Evolutionary conservation across 805 yeast species (phyloP), one percentile per base, ranked within the genome.

Genomic region (Phaffomyces antillensis): DNA sequence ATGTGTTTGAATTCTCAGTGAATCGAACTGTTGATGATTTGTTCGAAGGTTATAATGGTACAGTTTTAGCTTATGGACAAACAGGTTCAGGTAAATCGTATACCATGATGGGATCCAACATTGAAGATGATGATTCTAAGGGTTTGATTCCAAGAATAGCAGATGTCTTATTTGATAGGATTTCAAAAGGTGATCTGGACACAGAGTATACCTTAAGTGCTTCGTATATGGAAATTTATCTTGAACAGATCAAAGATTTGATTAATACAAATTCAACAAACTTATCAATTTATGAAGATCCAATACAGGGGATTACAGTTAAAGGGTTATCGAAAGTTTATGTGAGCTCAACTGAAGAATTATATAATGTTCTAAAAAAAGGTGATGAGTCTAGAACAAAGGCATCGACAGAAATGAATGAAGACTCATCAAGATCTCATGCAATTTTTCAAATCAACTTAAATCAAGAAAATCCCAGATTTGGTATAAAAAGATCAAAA

Each of bases 51-150:
- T 82, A 80, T 56, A 85, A 86, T 58, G 86, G 89, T 18, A 77
- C 91, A 0, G 77, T 86, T 0, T 63, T 86, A 33, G 86, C 90
- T 0, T 86, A 84, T 61, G 95, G 95, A 10, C 91, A 83, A 60
- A 87, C 95, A 0, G 90, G 86, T 2, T 75, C 93, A 0, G 96
- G 96, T 1, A 86, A 86, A 56, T 80, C 90, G 0, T 76, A 75
- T 56, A 81, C 91, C 3, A 81, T 86, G 88, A 75, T 83, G 75
- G 93, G 93, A 2, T 55, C 70, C 1, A 60, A 64, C n/a, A 56
- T 68, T 3, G 32, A 43, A 13, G 46, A 49, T 23, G 40, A 45
- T 7, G 44, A 44, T 0, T 13, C 16, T 13, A 49, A 52, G 36
- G 96, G 96, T 2, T 68, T 85, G 24, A 80, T 84, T 16, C 95